Evolutionary conservation across 2,329 filamentous ascomycete genomes (phyloP).

Genomic region (Alternaria conjuncta): DNA sequence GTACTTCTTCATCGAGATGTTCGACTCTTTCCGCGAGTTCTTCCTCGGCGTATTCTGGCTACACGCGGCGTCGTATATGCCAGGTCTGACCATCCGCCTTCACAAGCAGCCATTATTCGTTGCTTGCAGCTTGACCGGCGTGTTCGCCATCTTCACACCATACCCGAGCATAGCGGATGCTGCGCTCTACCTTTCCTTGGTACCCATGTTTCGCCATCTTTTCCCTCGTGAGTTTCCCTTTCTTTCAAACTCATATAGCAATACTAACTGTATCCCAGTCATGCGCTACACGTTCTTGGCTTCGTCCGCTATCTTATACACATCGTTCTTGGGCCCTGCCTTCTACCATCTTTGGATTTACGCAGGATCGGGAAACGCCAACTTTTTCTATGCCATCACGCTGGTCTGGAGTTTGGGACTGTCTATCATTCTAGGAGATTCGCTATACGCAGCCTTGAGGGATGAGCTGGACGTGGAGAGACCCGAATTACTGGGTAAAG

Average conservation of each 20-base stretch:
- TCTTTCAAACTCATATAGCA: not conserved
- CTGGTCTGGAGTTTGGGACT: slow-evolving; percentile 96
- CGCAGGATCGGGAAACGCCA: slow-evolving; percentile 95
- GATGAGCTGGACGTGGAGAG: slow-evolving; percentile 95
- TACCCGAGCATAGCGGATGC: slow-evolving; percentile 94
- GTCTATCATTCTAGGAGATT: slow-evolving; percentile 84
- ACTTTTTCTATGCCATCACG: slow-evolving; percentile 99
- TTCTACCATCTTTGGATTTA: slow-evolving; percentile 99
- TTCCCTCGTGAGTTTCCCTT: slow-evolving; percentile 70
- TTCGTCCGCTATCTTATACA: slow-evolving; percentile 82
- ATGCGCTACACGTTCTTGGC: slow-evolving; percentile 94
- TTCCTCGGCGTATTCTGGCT: slow-evolving; percentile 99
- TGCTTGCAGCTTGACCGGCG: slow-evolving; percentile 80
- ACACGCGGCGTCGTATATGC: slow-evolving; percentile 88
- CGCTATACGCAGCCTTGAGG: slow-evolving; percentile 84
- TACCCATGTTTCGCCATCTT: slow-evolving; percentile 88
- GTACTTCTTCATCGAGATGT: slow-evolving; percentile 99
- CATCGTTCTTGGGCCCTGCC: slow-evolving; percentile 85
- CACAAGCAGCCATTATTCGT: slow-evolving; percentile 86
- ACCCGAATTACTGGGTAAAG: slow-evolving; percentile 87
- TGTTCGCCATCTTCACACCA: slow-evolving; percentile 95
- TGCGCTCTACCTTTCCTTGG: slow-evolving; percentile 80
- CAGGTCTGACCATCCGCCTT: slow-evolving; percentile 81
- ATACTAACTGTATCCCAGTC: slow-evolving; percentile 56
- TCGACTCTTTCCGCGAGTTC: slow-evolving; percentile 95